Conservation (phyloP, 2,329 filamentous ascomycete genomes). For the Colletotrichum kahawae region DNA sequence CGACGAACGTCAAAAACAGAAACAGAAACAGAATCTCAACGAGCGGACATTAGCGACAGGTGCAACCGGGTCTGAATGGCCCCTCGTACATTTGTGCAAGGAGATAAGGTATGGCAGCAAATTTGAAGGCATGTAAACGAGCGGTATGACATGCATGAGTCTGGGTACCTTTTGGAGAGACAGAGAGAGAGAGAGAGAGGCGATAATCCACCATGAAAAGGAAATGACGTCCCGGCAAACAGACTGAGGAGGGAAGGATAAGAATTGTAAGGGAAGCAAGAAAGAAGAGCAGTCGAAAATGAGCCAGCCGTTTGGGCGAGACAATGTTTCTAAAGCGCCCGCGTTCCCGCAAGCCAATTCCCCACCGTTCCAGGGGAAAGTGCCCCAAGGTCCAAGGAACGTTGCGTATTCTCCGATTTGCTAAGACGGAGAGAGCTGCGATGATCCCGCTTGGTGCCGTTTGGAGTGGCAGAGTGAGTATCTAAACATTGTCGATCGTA, state of each 20-base stretch:
- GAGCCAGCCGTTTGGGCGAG: slow-evolving; percentile 15
- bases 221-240: neutral
- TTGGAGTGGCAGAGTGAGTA: neutral
- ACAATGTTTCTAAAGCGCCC: slow-evolving; percentile 15
- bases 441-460: neutral
- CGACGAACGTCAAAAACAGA: neutral
- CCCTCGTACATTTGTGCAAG: neutral
- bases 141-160: neutral
- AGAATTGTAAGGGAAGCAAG: neutral
- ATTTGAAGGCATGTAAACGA: neutral
- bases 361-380: neutral
- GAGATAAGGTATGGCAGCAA: neutral
- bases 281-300: neutral
- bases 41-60: neutral
- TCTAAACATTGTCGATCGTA: neutral
- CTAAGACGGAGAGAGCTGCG: neutral
- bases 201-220: neutral
- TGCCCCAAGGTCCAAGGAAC: neutral
- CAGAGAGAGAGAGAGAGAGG: neutral
- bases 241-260: neutral
- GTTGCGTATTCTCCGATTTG: slow-evolving; percentile 7
- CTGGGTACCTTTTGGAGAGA: neutral
- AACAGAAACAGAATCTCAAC: neutral
- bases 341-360: slow-evolving; percentile 14
- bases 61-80: neutral